These are phyloP conservation scores for Sporothrix brunneoviolacea DNA, from an alignment of 2,329 filamentous ascomycete genomes.

Conservation along the genomic window DNA sequence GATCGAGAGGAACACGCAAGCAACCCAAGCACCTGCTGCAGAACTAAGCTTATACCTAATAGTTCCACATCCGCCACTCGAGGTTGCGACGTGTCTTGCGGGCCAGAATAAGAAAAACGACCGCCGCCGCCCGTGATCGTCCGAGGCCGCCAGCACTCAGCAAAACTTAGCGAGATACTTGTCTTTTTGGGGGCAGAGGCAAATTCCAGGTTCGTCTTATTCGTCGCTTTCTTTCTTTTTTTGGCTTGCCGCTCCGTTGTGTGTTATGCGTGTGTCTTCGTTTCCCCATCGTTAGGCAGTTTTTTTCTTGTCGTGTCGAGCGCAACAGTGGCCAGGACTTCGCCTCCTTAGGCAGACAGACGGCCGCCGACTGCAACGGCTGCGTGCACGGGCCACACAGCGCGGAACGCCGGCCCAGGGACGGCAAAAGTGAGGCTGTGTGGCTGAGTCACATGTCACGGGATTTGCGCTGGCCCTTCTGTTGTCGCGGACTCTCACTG, in stretches of 20 bases:
- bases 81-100: no score
- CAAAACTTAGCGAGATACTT: neutral
- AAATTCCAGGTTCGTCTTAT: neutral
- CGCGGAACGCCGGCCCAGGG: no score
- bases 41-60: no score
- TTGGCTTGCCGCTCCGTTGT: no score
- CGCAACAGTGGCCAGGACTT: no score
- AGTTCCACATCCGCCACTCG: neutral
- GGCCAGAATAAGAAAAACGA: neutral
- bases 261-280: no score
- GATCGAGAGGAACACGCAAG: neutral
- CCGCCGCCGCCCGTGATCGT: neutral
- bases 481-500: no score
- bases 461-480: neutral
- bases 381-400: no score
- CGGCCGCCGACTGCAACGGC: no score
- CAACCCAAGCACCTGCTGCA: no score
- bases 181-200: neutral
- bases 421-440: neutral
- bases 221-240: neutral
- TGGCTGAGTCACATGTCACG: constrained; percentile 2
- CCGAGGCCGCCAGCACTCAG: neutral
- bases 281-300: constrained; percentile 5
- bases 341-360: constrained; percentile 10
- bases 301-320: no score